A percentile compares a stretch with the other conserved stretches of the same genome.
phyloP scores from a whole-genome alignment of 148 eudicot genomes.

The Chenopodium album region DNA sequence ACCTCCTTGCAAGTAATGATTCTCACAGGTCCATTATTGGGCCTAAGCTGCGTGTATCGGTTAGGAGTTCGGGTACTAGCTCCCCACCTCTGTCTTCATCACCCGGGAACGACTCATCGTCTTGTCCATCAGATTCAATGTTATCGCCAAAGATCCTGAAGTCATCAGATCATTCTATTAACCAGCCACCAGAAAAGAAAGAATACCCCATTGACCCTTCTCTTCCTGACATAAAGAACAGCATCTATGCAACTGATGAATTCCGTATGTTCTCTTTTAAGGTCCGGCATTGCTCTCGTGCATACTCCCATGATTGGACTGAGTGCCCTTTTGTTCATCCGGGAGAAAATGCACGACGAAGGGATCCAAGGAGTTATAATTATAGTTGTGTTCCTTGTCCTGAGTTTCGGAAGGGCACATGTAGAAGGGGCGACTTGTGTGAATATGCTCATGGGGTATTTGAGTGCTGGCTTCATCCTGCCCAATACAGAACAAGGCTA shows the following conservation, averaged over 20 bases:
- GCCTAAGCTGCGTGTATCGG: slow-evolving; percentile 40
- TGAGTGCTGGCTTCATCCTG: slow-evolving; percentile 52
- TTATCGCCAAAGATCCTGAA: slow-evolving; percentile 48
- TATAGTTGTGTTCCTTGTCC: slow-evolving; percentile 89
- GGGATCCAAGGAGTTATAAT: slow-evolving; percentile 80
- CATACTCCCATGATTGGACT: slow-evolving; percentile 91
- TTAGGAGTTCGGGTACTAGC: slow-evolving; percentile 42
- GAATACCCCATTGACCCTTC: slow-evolving; percentile 80
- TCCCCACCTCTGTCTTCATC: slow-evolving; percentile 68
- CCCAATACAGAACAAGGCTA: slow-evolving; percentile 40
- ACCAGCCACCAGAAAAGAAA: slow-evolving; percentile 57
- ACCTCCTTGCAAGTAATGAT: slow-evolving; percentile 41
- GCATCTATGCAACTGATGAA: slow-evolving; percentile 73
- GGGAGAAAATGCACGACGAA: slow-evolving; percentile 79
- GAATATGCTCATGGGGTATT: slow-evolving; percentile 85
- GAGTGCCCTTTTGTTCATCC: slow-evolving; percentile 93
- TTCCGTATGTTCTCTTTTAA: slow-evolving; percentile 88
- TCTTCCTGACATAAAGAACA: slow-evolving; percentile 73
- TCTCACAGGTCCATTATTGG: slow-evolving; percentile 40
- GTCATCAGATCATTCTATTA: slow-evolving; percentile 34
- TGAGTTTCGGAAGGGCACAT: slow-evolving; percentile 72
- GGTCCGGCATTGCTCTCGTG: slow-evolving; percentile 76
- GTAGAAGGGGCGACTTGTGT: slow-evolving; percentile 73
- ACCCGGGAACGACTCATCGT: slow-evolving; percentile 49
- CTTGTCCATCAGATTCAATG: slow-evolving; percentile 47